A percentile compares a stretch with the other conserved stretches of the same genome.
Conservation (phyloP, 2,329 filamentous ascomycete species). For the Periconia digitata region DNA sequence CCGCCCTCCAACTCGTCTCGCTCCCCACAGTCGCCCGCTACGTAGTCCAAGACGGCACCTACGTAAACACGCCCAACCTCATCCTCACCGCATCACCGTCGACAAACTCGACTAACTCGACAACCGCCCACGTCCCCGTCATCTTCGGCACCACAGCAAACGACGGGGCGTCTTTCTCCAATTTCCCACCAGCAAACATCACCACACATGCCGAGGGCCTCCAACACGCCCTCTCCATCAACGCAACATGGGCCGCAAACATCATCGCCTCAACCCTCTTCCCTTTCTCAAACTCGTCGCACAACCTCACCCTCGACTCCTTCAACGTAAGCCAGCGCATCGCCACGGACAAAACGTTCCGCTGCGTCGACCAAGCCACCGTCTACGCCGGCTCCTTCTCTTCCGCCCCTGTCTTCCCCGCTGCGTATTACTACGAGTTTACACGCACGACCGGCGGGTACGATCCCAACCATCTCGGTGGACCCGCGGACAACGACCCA, state of each 20-base stretch:
- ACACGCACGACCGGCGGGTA: conserved; percentile 58
- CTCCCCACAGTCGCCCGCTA: conserved; percentile 52
- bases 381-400: conserved; percentile 51
- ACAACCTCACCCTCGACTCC: conserved; percentile 57
- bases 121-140: conserved; percentile 54
- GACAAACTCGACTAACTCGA: conserved; percentile 39
- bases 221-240: conserved; percentile 50
- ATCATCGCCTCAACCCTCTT: conserved; percentile 51
- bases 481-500: conserved; percentile 53
- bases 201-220: conserved; percentile 48
- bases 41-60: conserved; percentile 61
- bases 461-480: conserved; percentile 56
- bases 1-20: conserved; percentile 45
- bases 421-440: conserved; percentile 62
- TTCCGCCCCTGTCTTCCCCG: conserved; percentile 48
- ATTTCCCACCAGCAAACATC: conserved; percentile 50
- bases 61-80: conserved; percentile 55
- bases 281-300: conserved; percentile 47
- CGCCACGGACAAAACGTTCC: conserved; percentile 61
- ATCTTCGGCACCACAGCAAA: conserved; percentile 60
- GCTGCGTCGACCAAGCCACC: conserved; percentile 62
- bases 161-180: conserved; percentile 59
- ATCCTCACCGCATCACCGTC: conserved; percentile 33
- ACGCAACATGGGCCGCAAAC: conserved; percentile 38
- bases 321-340: conserved; percentile 59